A percentile compares a stretch with the other conserved stretches of the same genome.
Evolutionary conservation across 1,284 basidiomycete species (phyloP).

Genomic region (Retiboletus fuscus): DNA sequence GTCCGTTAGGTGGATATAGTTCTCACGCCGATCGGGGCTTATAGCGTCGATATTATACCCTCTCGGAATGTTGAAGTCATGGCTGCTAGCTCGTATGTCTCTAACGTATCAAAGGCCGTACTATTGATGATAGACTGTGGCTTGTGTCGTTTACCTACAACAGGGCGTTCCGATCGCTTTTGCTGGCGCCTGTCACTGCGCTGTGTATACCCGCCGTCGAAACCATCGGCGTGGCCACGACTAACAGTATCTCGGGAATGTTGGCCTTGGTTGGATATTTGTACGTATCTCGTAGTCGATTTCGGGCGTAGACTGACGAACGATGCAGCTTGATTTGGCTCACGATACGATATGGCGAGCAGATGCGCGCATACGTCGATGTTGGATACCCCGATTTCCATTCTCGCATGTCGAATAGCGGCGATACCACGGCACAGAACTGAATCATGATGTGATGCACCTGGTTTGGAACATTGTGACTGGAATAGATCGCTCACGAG

Average conservation of each 20-base stretch:
- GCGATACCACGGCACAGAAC: background rate
- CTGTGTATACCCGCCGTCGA: constrained; percentile 58
- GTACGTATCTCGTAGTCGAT: constrained; percentile 47
- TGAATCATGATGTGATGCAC: background rate
- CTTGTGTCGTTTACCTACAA: constrained; percentile 27
- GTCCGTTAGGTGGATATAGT: constrained; percentile 56
- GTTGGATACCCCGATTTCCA: constrained; percentile 54
- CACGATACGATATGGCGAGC: constrained; percentile 59
- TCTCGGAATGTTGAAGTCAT: constrained; percentile 64
- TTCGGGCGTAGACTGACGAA: constrained; percentile 12
- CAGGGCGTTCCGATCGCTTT: constrained; percentile 58
- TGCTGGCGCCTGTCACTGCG: constrained; percentile 43
- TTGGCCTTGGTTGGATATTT: constrained; percentile 59
- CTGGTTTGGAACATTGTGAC: background rate
- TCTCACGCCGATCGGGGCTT: constrained; percentile 65
- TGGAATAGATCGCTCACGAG: background rate
- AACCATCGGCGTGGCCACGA: constrained; percentile 64
- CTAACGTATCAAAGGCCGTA: background rate
- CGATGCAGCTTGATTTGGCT: constrained; percentile 52
- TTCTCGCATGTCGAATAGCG: background rate
- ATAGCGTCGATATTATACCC: constrained; percentile 68
- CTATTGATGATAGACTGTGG: background rate
- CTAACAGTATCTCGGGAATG: constrained; percentile 60
- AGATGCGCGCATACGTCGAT: constrained; percentile 61
- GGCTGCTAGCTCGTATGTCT: constrained; percentile 55